phyloP scores from a whole-genome alignment of 2,329 filamentous ascomycete genomes.

The Epichloe gansuensis region DNA sequence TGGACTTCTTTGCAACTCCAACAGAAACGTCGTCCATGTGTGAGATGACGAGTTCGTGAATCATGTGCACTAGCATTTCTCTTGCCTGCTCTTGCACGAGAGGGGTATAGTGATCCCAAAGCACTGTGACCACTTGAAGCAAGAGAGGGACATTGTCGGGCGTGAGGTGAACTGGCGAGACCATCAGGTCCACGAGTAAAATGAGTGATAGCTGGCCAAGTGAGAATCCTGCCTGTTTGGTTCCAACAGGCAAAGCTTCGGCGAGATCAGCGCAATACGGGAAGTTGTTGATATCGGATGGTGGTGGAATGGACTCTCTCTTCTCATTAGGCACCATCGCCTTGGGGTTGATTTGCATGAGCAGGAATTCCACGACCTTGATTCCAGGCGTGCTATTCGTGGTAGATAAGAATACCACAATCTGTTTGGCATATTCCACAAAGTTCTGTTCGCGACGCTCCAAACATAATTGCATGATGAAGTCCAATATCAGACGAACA shows the following conservation, averaged over 20 bases:
- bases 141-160: slow-evolving; percentile 74
- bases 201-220: slow-evolving; percentile 89
- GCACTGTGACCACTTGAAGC: slow-evolving; percentile 79
- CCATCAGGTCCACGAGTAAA: slow-evolving; percentile 88
- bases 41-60: slow-evolving; percentile 85
- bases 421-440: slow-evolving; percentile 95
- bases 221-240: slow-evolving; percentile 86
- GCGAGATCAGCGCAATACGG: slow-evolving; percentile 84
- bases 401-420: slow-evolving; percentile 89
- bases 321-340: slow-evolving; percentile 95
- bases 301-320: slow-evolving; percentile 52
- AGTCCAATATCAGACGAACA: slow-evolving; percentile 86
- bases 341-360: slow-evolving; percentile 84
- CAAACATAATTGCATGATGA: slow-evolving; percentile 87
- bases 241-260: slow-evolving; percentile 69
- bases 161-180: slow-evolving; percentile 72
- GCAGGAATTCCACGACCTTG: slow-evolving; percentile 86
- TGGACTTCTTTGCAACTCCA: slow-evolving; percentile 51
- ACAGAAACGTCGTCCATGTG: slow-evolving; percentile 59
- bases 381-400: slow-evolving; percentile 61
- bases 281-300: slow-evolving; percentile 59
- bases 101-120: slow-evolving; percentile 95
- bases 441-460: slow-evolving; percentile 96
- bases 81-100: slow-evolving; percentile 93
- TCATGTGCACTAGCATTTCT: slow-evolving; percentile 95